Percentiles rank a stretch among this genome's conserved stretches.
Evolutionary conservation across 192 early-diverging fungal genomes (phyloP).

Genomic region (Dissophora ornata): DNA sequence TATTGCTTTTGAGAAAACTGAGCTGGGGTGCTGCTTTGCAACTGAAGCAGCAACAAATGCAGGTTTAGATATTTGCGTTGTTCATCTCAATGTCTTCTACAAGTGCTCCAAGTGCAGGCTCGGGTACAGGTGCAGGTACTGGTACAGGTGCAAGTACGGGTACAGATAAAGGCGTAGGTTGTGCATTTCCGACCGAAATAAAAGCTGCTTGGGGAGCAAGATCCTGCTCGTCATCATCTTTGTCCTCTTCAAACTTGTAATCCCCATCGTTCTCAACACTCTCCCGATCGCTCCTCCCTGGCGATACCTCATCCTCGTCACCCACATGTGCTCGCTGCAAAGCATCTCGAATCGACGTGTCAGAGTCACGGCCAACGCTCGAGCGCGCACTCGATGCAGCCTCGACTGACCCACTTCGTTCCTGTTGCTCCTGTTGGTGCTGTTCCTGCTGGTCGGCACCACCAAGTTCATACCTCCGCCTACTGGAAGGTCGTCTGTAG

Average conservation of each 20-base stretch:
- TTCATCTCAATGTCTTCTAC: slow-evolving; percentile 7
- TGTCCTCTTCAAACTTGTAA: slow-evolving; percentile 4
- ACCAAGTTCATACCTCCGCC: slow-evolving; percentile 6
- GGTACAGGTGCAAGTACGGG: no score
- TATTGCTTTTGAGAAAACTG: no score
- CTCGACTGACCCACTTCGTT: slow-evolving; percentile 2
- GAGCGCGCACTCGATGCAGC: slow-evolving; percentile 23
- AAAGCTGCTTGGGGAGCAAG: background rate
- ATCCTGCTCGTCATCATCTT: background rate
- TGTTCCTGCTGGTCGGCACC: background rate
- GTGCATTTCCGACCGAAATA: background rate
- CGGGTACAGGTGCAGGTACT: no score
- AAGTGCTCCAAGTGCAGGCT: background rate
- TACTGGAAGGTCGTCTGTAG: slow-evolving; percentile 30
- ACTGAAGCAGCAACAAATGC: no score
- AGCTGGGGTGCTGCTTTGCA: no score
- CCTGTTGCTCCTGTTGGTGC: background rate
- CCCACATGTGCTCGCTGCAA: slow-evolving; percentile 25
- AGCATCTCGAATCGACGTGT: slow-evolving; percentile 33
- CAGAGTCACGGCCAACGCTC: slow-evolving; percentile 41
- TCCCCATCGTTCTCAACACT: slow-evolving; percentile 7
- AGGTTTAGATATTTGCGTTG: background rate
- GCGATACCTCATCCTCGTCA: no score
- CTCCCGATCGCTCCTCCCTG: background rate
- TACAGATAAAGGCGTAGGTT: background rate